A percentile compares a stretch with the other conserved stretches of the same genome.
These are phyloP conservation scores for Pelargonium myrrhifolium DNA, from an alignment of 441 rosid species.

Conservation along the genomic window DNA sequence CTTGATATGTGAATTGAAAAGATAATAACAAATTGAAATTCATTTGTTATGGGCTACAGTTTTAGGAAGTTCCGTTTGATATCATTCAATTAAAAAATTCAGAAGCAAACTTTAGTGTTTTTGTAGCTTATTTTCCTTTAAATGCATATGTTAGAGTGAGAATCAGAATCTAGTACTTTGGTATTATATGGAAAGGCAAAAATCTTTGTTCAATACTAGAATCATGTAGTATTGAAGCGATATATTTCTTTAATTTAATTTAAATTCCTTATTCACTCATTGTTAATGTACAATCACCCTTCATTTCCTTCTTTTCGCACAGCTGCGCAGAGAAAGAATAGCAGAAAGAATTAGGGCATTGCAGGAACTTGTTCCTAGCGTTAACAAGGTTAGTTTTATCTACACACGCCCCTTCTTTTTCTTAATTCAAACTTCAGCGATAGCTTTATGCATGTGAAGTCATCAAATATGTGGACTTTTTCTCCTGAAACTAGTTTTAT, in stretches of 20 bases:
- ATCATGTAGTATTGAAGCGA: not conserved
- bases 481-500: not conserved
- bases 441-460: not conserved
- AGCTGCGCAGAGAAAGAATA: conserved; percentile 94
- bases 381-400: conserved; percentile 61
- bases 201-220: not conserved
- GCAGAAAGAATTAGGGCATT: conserved; percentile 95
- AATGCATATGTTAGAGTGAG: not conserved
- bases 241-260: conserved; percentile 1
- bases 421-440: not conserved
- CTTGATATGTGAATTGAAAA: not conserved
- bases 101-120: not conserved
- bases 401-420: not conserved
- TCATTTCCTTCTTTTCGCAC: conserved; percentile 24
- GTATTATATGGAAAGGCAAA: not conserved
- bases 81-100: not conserved
- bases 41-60: not conserved
- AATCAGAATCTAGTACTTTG: not conserved
- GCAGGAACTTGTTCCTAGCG: conserved; percentile 97
- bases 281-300: not conserved
- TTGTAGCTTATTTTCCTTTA: not conserved
- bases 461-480: not conserved
- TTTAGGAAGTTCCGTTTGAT: not conserved
- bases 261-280: not conserved
- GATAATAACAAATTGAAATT: conserved; percentile 5